Evolutionary conservation across 306 rosid species (phyloP), one percentile per base, ranked within the genome.

Genomic region (Trifolium dubium): DNA sequence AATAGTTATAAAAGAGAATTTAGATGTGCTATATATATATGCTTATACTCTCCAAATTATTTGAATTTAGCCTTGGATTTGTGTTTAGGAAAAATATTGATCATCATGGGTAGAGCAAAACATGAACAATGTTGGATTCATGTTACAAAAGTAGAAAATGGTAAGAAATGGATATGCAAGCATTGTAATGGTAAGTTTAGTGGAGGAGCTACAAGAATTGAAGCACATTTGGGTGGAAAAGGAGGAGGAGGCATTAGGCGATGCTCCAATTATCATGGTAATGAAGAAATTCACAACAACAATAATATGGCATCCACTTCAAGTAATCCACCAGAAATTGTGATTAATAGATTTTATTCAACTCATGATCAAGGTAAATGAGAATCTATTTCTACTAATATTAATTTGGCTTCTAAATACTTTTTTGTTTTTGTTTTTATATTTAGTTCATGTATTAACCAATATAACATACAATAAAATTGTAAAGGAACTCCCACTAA

Each of bases 71-170:
- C 39, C 2, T 35, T 35, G 8, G 1, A 34, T 5, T 1, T 35
- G 8, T 35, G 39, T 35, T 35, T 35, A 35, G 39, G 39, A 35
- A 35, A 4, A 11, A 31, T 17, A 51, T 35, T 50, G 34, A 50
- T 51, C 10, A 50, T 51, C 10, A 66, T 76, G 80, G 58, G 39
- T 31, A 50, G 67, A 19, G 29, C n/a, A 6, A 66, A 19, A 44
- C 49, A 55, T 8, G 0, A 9, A 17, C 6, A 64, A 3, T 6
- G 12, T 4, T 75, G 78, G 79, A 10, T 40, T 41, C 32, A 49
- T 5, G 78, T 72, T 29, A 58, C 12, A 13, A 29, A n/a, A 58
- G 10, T 2, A 19, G 67, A 6, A 41, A 41, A 72, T 23, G 29
- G 39, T 55, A 7, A 7, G 4, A 28, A 2, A 14, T 14, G 7